Evolutionary conservation across 305 asterid species (phyloP), one percentile per base, ranked within the genome.

Genomic region (Rubia balearica): DNA sequence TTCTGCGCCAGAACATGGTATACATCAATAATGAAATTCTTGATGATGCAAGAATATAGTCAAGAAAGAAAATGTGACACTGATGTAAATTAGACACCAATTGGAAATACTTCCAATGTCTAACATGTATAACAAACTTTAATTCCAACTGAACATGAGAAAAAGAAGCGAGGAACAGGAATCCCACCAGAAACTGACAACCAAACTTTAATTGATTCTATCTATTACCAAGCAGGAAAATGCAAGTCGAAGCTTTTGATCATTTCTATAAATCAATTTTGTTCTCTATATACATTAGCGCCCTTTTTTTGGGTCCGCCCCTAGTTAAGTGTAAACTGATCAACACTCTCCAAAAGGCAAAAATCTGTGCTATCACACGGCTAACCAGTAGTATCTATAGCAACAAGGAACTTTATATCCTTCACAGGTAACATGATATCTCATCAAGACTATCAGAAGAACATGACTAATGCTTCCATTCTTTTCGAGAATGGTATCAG

Each of bases 221-320:
- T 49, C 73, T 27, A 41, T 63, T 17, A 77, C 66, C 66, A 70
- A 59, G 62, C 68, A 70, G 41, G 78, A 57, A 77, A 77, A 51
- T 22, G 13, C n/a, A 46, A 49, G 11, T 22, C 9, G 22, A 38
- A 63, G 66, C 53, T 67, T 19, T 42, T 63, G n/a, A 73, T n/a
- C 49, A 73, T 19, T 22, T 7, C 60, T 10, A 19, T n/a, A 14
- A 74, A 41, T 55, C 22, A 41, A 40, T 5, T 59, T 16, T 51
- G 36, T 51, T 51, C 22, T 51, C 22, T 51, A 48, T 6, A 48
- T 13, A 12, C 53, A 48, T 48, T 12, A 12, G 6, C 53, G 6
- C 53, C 7, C n/a, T 6, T 17, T 5, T 48, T 48, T 7, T 13
- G n/a, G 53, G n/a, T 48, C 53, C 14, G 38, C 22, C 40, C 61